Evolutionary conservation across 768 basidiomycete species (phyloP).

Genomic region (Suillus discolor): DNA sequence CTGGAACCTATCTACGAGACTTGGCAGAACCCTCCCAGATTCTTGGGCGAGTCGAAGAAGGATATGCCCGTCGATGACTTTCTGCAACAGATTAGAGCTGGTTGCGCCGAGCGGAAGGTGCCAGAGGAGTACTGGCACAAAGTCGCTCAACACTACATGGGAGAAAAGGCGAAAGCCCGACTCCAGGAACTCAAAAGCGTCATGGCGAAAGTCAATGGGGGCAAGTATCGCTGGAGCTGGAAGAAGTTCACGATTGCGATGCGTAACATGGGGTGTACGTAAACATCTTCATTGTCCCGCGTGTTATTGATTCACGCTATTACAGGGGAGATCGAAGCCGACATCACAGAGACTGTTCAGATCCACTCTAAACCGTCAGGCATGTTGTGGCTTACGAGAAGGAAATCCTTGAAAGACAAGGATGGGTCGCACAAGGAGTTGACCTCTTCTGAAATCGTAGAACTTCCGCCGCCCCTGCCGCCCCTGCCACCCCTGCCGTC

Average conservation of each 20-base stretch:
- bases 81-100: slow-evolving; percentile 70
- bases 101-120: slow-evolving; percentile 69
- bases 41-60: slow-evolving; percentile 68
- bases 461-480: not conserved
- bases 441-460: slow-evolving; percentile 27
- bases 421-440: slow-evolving; percentile 36
- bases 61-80: slow-evolving; percentile 73
- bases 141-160: slow-evolving; percentile 77
- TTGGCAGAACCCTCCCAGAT: slow-evolving; percentile 69
- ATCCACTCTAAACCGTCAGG: slow-evolving; percentile 51
- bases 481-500: slow-evolving; percentile 24
- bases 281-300: slow-evolving; percentile 1
- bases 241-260: slow-evolving; percentile 80
- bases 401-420: slow-evolving; percentile 42
- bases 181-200: slow-evolving; percentile 73
- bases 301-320: not conserved
- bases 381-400: slow-evolving; percentile 56
- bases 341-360: slow-evolving; percentile 62
- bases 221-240: slow-evolving; percentile 82
- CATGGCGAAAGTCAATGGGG: slow-evolving; percentile 72
- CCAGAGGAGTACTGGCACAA: slow-evolving; percentile 86
- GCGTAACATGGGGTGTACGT: slow-evolving; percentile 81
- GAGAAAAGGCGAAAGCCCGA: slow-evolving; percentile 63
- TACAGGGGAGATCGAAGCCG: slow-evolving; percentile 68
- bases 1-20: slow-evolving; percentile 65